Evolutionary conservation across 371 early-diverging fungal genomes (phyloP), one percentile per base, ranked within the genome.

Genomic region (Syncephalastrum sp.): DNA sequence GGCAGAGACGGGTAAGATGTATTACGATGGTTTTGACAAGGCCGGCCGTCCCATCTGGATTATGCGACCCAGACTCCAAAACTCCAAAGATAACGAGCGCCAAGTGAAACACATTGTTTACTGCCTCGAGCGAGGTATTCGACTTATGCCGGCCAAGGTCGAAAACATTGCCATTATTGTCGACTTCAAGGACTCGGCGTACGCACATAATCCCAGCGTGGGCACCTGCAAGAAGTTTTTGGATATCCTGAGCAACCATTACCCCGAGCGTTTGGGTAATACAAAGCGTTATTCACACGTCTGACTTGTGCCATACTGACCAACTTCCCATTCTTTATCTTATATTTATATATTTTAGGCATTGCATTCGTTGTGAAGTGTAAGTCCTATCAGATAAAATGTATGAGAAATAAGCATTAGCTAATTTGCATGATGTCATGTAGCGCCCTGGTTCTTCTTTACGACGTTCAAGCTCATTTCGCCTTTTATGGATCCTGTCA

Each of bases 401-500:
- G 5, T 23, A n/a, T 53, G 43, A 14, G 43, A 14, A 4, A 15
- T 50, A 12, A n/a, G 13, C 47, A 15, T 15, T 10, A 33, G 16
- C 5, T 15, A 24, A 17, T 42, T 25, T 33, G 16, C 47, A 14
- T 29, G 21, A 44, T n/a, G 19, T 38, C 27, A 12, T 12, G 33
- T 59, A 86, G 92, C 96, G 24, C 92, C 93, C n/a, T 91, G 91
- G 86, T 88, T 91, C 66, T 91, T 96, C 60, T 85, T 85, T 70
- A 79, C 84, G 42, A 87, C 91, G 24, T 92, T 88, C 61, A 86
- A 84, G 64, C 25, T 93, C 19, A 80, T 96, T 27, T 82, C 89
- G 5, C 95, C 95, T 1, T 94, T 95, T 60, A 82, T 96, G 61
- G 94, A 96, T 66, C 93, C 94, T 10, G 91, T 94, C 43, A 95